These are phyloP conservation scores for Gossypium stocksii DNA, from an alignment of 345 rosid species.

Conservation along the genomic window DNA sequence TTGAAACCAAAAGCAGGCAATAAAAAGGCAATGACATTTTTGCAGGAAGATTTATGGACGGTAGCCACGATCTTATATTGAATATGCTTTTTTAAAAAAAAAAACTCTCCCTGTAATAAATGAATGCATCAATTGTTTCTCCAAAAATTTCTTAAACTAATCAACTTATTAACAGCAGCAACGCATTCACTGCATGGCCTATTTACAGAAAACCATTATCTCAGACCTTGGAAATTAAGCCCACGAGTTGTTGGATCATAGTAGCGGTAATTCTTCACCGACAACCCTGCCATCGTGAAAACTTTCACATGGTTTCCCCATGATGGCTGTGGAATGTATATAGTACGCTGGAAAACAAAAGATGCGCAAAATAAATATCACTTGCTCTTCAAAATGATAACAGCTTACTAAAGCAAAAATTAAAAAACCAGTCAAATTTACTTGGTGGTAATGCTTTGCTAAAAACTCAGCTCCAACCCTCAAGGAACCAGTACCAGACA, in stretches of 20 bases:
- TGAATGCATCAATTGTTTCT: neutral
- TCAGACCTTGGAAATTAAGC: conserved; percentile 71
- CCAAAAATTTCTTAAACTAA: neutral
- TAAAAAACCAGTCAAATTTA: conserved; percentile 19
- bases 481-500: conserved; percentile 94
- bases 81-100: neutral
- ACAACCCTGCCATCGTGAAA: conserved; percentile 75
- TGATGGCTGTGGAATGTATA: conserved; percentile 85
- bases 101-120: neutral
- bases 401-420: neutral
- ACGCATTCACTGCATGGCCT: neutral
- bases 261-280: conserved; percentile 80
- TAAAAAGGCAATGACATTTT: neutral
- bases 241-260: conserved; percentile 94
- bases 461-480: conserved; percentile 97
- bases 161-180: neutral
- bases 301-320: conserved; percentile 97
- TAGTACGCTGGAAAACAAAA: conserved; percentile 50
- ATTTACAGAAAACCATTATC: neutral
- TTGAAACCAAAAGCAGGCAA: neutral
- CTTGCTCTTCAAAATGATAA: neutral
- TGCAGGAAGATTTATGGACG: neutral
- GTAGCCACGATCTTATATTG: neutral
- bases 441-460: conserved; percentile 68
- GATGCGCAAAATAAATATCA: conserved; percentile 18